Conservation (phyloP, 148 eudicot genomes). For the Persicaria tinctoria region DNA sequence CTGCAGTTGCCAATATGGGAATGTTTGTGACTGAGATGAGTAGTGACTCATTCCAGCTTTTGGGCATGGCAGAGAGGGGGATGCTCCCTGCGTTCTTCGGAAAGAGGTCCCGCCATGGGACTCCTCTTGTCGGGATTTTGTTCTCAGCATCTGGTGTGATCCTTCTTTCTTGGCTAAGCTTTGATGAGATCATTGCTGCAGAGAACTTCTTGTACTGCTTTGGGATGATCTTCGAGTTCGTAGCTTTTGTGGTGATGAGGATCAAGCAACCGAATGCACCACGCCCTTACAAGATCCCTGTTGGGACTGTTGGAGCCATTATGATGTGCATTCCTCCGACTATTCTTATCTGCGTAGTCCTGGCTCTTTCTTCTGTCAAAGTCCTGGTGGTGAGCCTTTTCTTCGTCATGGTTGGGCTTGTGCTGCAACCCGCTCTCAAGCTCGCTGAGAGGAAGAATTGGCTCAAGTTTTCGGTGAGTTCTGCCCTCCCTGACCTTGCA, state of each 20-base stretch:
- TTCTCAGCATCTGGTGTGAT: constrained; percentile 15
- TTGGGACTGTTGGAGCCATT: constrained; percentile 13
- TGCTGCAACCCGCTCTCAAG: constrained; percentile 13
- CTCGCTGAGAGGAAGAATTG: constrained; percentile 13
- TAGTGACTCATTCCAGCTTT: constrained; percentile 15
- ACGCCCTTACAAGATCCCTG: constrained; percentile 14
- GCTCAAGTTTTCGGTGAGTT: constrained; percentile 12
- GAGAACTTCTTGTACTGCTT: constrained; percentile 19
- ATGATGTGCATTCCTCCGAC: constrained; percentile 16
- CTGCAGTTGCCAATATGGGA: constrained; percentile 13
- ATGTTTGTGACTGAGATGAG: constrained; percentile 19
- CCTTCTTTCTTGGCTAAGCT: constrained; percentile 14
- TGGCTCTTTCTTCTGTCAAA: constrained; percentile 13
- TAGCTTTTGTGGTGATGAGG: constrained; percentile 14
- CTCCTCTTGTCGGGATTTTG: constrained; percentile 12
- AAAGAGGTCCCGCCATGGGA: constrained; percentile 10
- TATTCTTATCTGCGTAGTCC: constrained; percentile 8
- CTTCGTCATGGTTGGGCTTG: constrained; percentile 10
- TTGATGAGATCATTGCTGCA: constrained; percentile 15
- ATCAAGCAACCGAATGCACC: constrained; percentile 7
- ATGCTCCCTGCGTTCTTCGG: constrained; percentile 11
- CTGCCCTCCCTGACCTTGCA: constrained; percentile 9
- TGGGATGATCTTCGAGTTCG: constrained; percentile 16
- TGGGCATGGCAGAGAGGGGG: constrained; percentile 16
- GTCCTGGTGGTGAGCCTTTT: constrained; percentile 12